phyloP scores from a whole-genome alignment of 2,329 filamentous ascomycete genomes.

The Apiospora pterosperma region DNA sequence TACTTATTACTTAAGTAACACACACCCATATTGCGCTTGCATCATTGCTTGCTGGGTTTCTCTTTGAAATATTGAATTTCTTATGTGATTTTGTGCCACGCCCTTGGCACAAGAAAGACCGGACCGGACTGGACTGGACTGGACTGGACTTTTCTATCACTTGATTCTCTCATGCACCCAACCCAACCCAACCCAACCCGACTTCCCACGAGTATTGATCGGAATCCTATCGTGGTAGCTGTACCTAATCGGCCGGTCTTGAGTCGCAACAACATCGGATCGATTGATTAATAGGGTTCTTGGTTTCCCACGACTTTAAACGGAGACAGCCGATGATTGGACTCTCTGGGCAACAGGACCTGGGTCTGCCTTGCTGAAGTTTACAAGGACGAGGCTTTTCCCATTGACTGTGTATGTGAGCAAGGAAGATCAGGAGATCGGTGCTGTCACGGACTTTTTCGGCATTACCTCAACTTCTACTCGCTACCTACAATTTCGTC shows the following conservation, averaged over 20 bases:
- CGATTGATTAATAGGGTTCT: background rate
- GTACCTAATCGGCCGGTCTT: background rate
- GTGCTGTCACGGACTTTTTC: background rate
- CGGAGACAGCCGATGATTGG: background rate
- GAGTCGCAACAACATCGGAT: background rate
- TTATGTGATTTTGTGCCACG: background rate
- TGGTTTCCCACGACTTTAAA: background rate
- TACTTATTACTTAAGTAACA: slow-evolving; percentile 4
- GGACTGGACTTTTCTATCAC: background rate
- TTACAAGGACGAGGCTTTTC: background rate
- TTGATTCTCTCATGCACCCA: background rate
- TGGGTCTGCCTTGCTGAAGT: background rate
- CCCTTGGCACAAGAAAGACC: background rate
- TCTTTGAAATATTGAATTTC: background rate
- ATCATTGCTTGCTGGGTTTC: background rate
- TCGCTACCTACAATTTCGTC: background rate
- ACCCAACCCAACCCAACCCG: background rate
- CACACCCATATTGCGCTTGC: slow-evolving; percentile 1
- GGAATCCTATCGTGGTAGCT: background rate
- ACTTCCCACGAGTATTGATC: background rate
- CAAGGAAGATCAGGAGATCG: background rate
- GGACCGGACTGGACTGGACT: background rate
- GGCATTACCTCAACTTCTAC: background rate
- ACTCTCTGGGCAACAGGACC: background rate
- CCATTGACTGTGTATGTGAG: background rate